Conservation (phyloP, 2,329 filamentous ascomycete species). For the Paecilomyces sp. region DNA sequence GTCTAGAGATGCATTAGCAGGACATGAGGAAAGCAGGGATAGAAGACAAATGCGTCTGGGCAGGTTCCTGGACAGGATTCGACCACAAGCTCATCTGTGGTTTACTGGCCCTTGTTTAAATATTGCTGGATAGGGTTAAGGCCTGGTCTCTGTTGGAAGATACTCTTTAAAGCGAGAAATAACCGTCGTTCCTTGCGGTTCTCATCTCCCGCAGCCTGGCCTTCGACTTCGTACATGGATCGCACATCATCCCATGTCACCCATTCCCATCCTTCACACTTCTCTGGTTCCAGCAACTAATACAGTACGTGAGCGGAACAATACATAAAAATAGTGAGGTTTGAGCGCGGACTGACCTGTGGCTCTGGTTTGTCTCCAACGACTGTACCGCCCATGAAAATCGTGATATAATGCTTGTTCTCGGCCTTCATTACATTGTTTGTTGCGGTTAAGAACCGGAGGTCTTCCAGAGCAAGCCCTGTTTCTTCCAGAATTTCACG, state of each 20-base stretch:
- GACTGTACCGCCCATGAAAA: constrained; percentile 56
- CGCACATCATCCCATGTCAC: constrained; percentile 42
- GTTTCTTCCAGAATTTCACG: constrained; percentile 68
- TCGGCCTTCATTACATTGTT: constrained; percentile 57
- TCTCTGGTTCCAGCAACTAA: constrained; percentile 40
- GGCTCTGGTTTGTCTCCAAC: constrained; percentile 44
- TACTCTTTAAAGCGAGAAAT: constrained; percentile 43
- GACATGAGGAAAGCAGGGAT: not conserved
- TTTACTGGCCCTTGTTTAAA: not conserved
- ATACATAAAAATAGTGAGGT: not conserved
- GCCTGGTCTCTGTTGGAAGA: constrained; percentile 34
- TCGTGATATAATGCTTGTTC: constrained; percentile 67
- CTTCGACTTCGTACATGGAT: constrained; percentile 24
- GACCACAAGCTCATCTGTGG: not conserved
- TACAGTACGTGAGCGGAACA: not conserved
- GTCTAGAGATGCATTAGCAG: not conserved
- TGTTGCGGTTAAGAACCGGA: constrained; percentile 53
- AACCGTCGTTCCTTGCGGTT: constrained; percentile 24
- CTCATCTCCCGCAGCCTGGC: constrained; percentile 18
- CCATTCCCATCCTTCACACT: constrained; percentile 52
- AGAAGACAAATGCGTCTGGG: not conserved
- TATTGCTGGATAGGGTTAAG: constrained; percentile 15
- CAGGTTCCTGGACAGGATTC: not conserved
- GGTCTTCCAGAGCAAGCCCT: constrained; percentile 48
- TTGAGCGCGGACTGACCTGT: constrained; percentile 37